A percentile compares a stretch with the other conserved stretches of the same genome.
These are phyloP conservation scores for Calvatia gigantea DNA, from an alignment of 768 basidiomycete species.

Conservation along the genomic window DNA sequence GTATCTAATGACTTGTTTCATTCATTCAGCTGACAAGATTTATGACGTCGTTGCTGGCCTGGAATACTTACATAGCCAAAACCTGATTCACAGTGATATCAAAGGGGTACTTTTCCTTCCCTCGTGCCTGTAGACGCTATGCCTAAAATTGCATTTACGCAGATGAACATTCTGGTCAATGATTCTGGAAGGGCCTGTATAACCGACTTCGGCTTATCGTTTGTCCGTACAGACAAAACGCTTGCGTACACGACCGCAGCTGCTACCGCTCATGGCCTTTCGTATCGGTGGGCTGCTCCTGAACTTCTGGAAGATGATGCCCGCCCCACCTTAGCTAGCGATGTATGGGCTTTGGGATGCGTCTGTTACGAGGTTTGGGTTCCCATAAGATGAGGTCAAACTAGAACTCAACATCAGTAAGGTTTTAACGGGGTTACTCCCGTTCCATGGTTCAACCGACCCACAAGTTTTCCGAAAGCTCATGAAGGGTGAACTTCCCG, in stretches of 20 bases:
- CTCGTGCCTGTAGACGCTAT: too few relatives aligned
- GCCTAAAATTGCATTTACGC: background rate
- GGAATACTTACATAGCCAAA: conserved; percentile 12
- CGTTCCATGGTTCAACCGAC: background rate
- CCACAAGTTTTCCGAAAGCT: background rate
- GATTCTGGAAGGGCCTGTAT: conserved; percentile 12
- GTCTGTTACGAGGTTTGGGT: conserved; percentile 15
- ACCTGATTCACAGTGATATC: conserved; percentile 15
- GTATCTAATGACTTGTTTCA: background rate
- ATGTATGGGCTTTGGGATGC: conserved; percentile 17
- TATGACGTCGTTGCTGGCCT: conserved; percentile 12
- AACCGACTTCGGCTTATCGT: conserved; percentile 15
- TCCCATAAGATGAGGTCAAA: background rate
- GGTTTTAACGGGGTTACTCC: background rate
- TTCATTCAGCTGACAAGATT: background rate
- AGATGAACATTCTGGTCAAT: conserved; percentile 15
- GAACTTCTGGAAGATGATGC: conserved; percentile 8
- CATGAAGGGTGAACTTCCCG: background rate
- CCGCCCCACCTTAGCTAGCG: conserved; percentile 6
- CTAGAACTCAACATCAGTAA: background rate
- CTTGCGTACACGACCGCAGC: background rate
- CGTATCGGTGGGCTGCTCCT: conserved; percentile 17
- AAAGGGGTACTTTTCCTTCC: conserved; percentile 12
- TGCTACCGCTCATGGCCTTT: background rate
- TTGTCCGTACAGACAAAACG: conserved; percentile 3